A percentile compares a stretch with the other conserved stretches of the same genome.
These are phyloP conservation scores for Fomes fomentarius DNA, from an alignment of 1,284 basidiomycete species.

Conservation along the genomic window DNA sequence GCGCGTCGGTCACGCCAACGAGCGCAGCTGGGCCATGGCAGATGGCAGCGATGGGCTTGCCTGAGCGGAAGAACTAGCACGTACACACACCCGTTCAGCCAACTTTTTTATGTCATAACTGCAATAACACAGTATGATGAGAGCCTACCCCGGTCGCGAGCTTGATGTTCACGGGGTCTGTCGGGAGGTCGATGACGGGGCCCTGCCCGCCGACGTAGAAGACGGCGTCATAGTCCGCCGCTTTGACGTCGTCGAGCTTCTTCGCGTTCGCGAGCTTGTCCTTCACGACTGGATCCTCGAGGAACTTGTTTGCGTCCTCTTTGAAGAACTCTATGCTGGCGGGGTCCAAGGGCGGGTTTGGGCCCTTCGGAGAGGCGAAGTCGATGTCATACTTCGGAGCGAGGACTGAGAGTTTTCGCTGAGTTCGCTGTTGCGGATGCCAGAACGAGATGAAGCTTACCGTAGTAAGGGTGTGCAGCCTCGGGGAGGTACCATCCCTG, in stretches of 20 bases:
- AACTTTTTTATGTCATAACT: too few relatives aligned
- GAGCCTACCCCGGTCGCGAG: conserved; percentile 61
- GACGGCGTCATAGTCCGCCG: conserved; percentile 68
- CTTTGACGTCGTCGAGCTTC: conserved; percentile 62
- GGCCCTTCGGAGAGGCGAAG: conserved; percentile 74
- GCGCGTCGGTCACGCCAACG: conserved; percentile 53
- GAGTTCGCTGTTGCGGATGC: too few relatives aligned
- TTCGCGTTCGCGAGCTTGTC: conserved; percentile 62
- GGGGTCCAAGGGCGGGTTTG: conserved; percentile 74
- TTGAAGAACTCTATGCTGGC: conserved; percentile 59
- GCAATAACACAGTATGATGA: too few relatives aligned
- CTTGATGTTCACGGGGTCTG: conserved; percentile 58
- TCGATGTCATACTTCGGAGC: conserved; percentile 61
- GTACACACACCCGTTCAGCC: too few relatives aligned
- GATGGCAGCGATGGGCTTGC: conserved; percentile 66
- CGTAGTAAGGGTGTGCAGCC: conserved; percentile 82
- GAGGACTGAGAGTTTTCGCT: conserved; percentile 39
- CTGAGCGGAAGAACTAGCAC: conserved; percentile 64
- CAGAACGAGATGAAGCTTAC: conserved; percentile 9
- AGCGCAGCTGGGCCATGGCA: conserved; percentile 76
- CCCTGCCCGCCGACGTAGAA: conserved; percentile 83
- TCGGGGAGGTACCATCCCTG: conserved; percentile 76
- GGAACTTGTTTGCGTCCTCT: conserved; percentile 66
- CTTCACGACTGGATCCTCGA: conserved; percentile 59
- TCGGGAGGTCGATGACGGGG: conserved; percentile 71